phyloP scores from a whole-genome alignment of 495 filamentous ascomycete genomes.

The Achaetomiella virescens region DNA sequence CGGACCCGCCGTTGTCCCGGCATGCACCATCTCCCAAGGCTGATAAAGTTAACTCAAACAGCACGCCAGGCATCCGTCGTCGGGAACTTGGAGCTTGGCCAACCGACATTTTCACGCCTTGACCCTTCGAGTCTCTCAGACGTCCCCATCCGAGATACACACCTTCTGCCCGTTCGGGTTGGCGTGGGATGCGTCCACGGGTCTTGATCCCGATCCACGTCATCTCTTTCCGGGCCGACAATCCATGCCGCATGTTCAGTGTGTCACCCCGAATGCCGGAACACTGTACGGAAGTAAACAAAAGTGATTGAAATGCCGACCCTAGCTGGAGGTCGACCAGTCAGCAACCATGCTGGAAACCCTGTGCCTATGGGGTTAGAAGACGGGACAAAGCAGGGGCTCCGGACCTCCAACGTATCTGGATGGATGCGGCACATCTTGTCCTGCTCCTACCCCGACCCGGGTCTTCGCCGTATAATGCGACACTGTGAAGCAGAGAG shows the following conservation, averaged over 20 bases:
- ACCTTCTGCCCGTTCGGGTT: background rate
- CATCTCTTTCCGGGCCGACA: background rate
- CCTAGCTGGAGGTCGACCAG: too few species aligned
- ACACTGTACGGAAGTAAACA: background rate
- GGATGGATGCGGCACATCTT: conserved; percentile 1
- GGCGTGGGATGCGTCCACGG: background rate
- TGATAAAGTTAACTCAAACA: background rate
- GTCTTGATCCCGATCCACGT: background rate
- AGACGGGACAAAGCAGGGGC: too few species aligned
- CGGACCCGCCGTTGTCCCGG: conserved; percentile 6
- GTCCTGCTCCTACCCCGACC: background rate
- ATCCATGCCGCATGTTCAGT: background rate
- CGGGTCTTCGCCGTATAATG: background rate
- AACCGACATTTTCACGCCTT: too few species aligned
- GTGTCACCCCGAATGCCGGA: background rate
- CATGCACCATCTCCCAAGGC: background rate
- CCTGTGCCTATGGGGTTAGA: too few species aligned
- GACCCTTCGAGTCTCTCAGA: too few species aligned
- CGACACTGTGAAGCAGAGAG: conserved; percentile 2
- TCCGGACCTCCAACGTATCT: background rate
- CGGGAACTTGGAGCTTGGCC: background rate
- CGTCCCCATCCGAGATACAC: too few species aligned
- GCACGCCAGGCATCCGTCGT: background rate
- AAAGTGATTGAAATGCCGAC: too few species aligned
- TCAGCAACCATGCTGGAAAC: background rate